These are phyloP conservation scores for Pseudonitzschia pungens DNA, from an alignment of 108 stramenopile species.

Conservation along the genomic window DNA sequence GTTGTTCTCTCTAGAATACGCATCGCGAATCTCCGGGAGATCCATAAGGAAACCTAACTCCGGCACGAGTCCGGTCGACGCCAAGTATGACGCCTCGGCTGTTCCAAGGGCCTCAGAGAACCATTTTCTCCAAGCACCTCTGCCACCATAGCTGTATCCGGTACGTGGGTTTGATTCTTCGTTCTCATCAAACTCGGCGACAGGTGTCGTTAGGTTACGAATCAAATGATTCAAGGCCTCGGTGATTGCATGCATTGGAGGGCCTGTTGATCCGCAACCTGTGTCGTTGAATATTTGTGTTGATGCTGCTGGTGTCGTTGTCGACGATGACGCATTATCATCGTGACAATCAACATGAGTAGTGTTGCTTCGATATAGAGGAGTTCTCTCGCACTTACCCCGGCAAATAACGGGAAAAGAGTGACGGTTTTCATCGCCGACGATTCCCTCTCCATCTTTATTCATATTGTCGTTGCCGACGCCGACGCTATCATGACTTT, in stretches of 20 bases:
- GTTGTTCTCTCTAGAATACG: too few relatives aligned
- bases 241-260: slow-evolving; percentile 5
- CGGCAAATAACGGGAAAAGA: neutral
- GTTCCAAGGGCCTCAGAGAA: neutral
- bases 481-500: neutral
- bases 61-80: neutral
- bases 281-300: neutral
- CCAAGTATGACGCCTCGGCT: neutral
- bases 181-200: too few relatives aligned
- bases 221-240: slow-evolving; percentile 2
- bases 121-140: neutral
- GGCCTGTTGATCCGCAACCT: neutral
- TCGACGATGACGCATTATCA: neutral
- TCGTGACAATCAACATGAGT: neutral
- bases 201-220: neutral
- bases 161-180: too few relatives aligned
- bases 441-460: neutral
- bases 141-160: neutral
- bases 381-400: neutral
- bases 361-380: neutral
- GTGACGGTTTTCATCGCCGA: neutral
- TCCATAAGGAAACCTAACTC: neutral
- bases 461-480: neutral
- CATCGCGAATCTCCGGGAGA: neutral
- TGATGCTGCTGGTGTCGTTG: neutral